Conservation (phyloP, 179 eudicot species). For the Corrigiola litoralis region DNA sequence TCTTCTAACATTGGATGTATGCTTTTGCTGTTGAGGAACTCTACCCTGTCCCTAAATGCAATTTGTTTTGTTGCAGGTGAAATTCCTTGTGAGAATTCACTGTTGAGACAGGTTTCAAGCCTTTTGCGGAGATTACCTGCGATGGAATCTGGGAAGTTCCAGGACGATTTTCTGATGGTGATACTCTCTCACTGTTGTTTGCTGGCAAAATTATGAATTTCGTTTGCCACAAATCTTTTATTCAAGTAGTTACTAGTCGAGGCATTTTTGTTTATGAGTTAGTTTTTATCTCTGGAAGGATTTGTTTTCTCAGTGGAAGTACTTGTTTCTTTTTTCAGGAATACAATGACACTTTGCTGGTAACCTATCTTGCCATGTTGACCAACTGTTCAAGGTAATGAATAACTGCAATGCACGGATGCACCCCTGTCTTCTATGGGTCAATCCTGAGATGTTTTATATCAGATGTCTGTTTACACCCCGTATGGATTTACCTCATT, state of each 20-base stretch:
- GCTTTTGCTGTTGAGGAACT: neutral
- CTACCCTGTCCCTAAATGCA: neutral
- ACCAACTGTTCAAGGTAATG: slow-evolving; percentile 90
- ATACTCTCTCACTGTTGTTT: slow-evolving; percentile 11
- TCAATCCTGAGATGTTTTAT: too few species aligned
- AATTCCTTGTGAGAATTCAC: slow-evolving; percentile 75
- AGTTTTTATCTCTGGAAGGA: too few species aligned
- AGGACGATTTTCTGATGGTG: slow-evolving; percentile 96
- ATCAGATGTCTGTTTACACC: too few species aligned
- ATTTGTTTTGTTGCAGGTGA: slow-evolving; percentile 51
- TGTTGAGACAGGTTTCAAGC: slow-evolving; percentile 97
- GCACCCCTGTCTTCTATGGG: too few species aligned
- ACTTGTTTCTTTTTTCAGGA: slow-evolving; percentile 57
- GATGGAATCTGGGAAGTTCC: slow-evolving; percentile 83
- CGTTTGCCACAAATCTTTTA: neutral
- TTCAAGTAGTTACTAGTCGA: neutral
- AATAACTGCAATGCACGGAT: too few species aligned
- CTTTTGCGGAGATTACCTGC: slow-evolving; percentile 93
- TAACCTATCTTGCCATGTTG: slow-evolving; percentile 89
- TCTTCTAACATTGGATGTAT: neutral
- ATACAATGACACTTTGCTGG: slow-evolving; percentile 82
- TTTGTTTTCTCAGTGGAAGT: neutral
- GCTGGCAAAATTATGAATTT: neutral
- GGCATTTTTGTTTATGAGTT: neutral
- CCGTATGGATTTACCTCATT: too few species aligned